A percentile compares a stretch with the other conserved stretches of the same genome.
Conservation (phyloP, 805 yeast genomes). For the Helenozyma rhizophorensis region DNA sequence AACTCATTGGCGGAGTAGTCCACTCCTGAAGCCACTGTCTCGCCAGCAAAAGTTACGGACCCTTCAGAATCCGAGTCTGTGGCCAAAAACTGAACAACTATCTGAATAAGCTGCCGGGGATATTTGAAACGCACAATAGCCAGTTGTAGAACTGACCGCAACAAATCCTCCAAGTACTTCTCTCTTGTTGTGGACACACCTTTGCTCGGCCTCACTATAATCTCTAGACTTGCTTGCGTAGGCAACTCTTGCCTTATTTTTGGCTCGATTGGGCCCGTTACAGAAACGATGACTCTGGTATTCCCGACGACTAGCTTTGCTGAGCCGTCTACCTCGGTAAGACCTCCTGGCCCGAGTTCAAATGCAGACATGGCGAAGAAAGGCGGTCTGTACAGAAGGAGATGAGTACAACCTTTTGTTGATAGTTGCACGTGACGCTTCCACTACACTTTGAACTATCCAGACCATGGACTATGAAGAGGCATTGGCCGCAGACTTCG, state of each 20-base stretch:
- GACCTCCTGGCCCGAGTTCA: conserved; percentile 19
- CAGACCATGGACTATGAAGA: conserved; percentile 31
- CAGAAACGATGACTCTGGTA: conserved; percentile 65
- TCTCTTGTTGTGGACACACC: conserved; percentile 80
- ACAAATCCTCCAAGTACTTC: conserved; percentile 64
- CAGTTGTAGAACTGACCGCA: conserved; percentile 57
- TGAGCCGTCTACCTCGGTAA: conserved; percentile 77
- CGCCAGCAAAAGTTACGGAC: conserved; percentile 11
- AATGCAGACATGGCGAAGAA: conserved; percentile 10
- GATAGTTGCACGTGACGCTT: conserved; percentile 1
- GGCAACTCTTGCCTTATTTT: conserved; percentile 82
- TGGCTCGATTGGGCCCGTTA: conserved; percentile 89
- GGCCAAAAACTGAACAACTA: conserved; percentile 38
- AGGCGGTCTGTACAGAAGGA: not conserved
- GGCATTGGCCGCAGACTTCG: conserved; percentile 41
- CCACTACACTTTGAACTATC: not conserved
- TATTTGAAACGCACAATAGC: conserved; percentile 58
- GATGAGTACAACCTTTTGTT: not conserved
- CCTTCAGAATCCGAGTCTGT: conserved; percentile 21
- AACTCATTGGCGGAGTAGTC: conserved; percentile 47
- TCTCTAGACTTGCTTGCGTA: conserved; percentile 68
- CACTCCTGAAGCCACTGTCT: conserved; percentile 15
- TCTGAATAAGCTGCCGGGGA: conserved; percentile 64
- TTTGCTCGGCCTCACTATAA: conserved; percentile 69
- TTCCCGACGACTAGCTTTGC: conserved; percentile 50